Evolutionary conservation across 306 rosid genomes (phyloP), one percentile per base, ranked within the genome.

Genomic region (Cucumis melo): DNA sequence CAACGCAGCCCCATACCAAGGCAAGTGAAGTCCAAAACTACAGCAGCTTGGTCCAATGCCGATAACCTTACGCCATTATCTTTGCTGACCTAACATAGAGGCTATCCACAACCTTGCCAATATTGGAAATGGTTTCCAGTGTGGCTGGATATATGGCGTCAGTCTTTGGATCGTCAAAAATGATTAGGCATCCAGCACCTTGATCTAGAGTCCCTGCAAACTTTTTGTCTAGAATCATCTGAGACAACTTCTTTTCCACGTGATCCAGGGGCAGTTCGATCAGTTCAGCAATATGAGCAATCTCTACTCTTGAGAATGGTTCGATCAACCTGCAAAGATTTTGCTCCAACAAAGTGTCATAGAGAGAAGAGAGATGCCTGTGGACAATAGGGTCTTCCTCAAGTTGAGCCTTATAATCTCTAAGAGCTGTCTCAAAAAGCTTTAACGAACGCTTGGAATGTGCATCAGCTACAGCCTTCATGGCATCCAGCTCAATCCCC

Each of bases 361-460:
- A 93, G 34, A 93, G 83, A 16, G 98, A 91, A 10, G 91, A 85
- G 38, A 93, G 89, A 82, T 93, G 98, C 81, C 98, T 88, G 77
- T 91, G 98, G 78, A 93, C 97, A 78, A 93, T 91, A 16, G 98
- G 98, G 82, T 93, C 98, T 73, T 91, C 98, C 80, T 90, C 98
- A 70, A 93, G 84, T 79, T 93, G 97, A 19, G 93, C 90, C 90
- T 87, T 93, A 77, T 79, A 93, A 81, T 85, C 91, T 54, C 89
- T 74, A 81, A 91, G 80, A 70, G 98, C 93, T 73, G 82, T 84
- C 85, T 93, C 96, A 21, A 93, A 93, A 70, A 93, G 88, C 85
- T 85, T 91, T 53, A 93, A 84, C 58, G 98, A 93, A 62, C 97
- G 90, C 79, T 93, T 93, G 1, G 97, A 89, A 85, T 93, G 87